These are phyloP conservation scores for Hymenoscyphus albidus DNA, from an alignment of 2,329 filamentous ascomycete genomes.

Conservation along the genomic window DNA sequence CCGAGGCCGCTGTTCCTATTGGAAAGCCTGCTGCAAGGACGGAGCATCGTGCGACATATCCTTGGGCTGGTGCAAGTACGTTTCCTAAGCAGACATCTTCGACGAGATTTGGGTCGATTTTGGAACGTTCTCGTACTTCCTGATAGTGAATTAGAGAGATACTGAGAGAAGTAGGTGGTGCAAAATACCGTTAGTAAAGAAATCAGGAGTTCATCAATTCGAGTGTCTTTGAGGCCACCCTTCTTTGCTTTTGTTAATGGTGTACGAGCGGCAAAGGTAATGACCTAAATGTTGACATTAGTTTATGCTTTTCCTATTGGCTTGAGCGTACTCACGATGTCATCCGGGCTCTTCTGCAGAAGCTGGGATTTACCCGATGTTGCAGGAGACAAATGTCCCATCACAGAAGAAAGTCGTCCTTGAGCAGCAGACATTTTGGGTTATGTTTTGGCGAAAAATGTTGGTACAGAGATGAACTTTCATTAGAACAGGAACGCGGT, in stretches of 20 bases:
- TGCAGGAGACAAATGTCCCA: conserved; percentile 37
- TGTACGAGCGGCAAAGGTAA: conserved; percentile 85
- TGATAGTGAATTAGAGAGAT: not conserved
- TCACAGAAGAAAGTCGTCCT: conserved; percentile 35
- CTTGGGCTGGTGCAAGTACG: conserved; percentile 59
- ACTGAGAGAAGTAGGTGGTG: not conserved
- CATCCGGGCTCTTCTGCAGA: conserved; percentile 80
- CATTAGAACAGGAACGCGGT: not conserved
- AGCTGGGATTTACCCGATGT: conserved; percentile 49
- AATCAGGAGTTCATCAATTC: conserved; percentile 76
- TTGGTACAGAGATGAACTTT: not conserved
- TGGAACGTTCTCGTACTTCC: conserved; percentile 13
- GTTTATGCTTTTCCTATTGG: not conserved
- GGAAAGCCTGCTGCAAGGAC: conserved; percentile 89
- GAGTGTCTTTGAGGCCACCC: conserved; percentile 91
- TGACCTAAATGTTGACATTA: conserved; percentile 47
- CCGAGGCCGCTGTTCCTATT: conserved; percentile 76
- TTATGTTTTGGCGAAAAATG: not conserved
- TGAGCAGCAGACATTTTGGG: conserved; percentile 22
- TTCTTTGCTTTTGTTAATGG: conserved; percentile 88
- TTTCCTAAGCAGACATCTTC: conserved; percentile 16
- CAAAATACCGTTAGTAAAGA: conserved; percentile 69
- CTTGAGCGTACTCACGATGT: conserved; percentile 59
- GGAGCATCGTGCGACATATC: conserved; percentile 87
- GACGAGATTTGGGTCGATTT: conserved; percentile 47